A percentile compares a stretch with the other conserved stretches of the same genome.
Evolutionary conservation across 768 basidiomycete genomes (phyloP).

Genomic region (Pholiota molesta): DNA sequence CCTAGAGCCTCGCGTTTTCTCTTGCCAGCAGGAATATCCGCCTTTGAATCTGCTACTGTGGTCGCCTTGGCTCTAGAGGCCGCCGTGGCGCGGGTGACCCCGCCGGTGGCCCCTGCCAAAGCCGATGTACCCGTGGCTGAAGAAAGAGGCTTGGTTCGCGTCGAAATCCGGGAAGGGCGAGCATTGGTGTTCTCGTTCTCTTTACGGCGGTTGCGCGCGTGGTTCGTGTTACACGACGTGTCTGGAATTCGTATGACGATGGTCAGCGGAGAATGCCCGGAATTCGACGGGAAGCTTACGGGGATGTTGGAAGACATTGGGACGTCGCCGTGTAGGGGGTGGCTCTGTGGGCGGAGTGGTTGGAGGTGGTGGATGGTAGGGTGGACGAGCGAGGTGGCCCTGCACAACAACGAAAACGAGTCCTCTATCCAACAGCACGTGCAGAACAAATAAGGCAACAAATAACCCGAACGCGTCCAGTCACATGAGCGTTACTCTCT

Average conservation of each 20-base stretch:
- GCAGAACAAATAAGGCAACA: slow-evolving; percentile 31
- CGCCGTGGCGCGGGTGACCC: slow-evolving; percentile 53
- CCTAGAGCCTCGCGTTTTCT: slow-evolving; percentile 82
- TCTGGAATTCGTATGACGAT: slow-evolving; percentile 40
- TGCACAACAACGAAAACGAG: slow-evolving; percentile 25
- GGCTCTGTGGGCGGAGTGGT: slow-evolving; percentile 18
- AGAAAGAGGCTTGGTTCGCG: slow-evolving; percentile 63
- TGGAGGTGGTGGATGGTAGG: slow-evolving; percentile 20
- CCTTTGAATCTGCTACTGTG: slow-evolving; percentile 39
- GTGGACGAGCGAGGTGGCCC: slow-evolving; percentile 30
- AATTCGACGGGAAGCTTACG: slow-evolving; percentile 32
- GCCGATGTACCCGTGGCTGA: slow-evolving; percentile 42
- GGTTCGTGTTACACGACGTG: slow-evolving; percentile 69
- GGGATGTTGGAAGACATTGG: slow-evolving; percentile 52
- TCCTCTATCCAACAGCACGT: slow-evolving; percentile 47
- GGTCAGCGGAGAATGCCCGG: slow-evolving; percentile 15
- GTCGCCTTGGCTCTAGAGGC: slow-evolving; percentile 56
- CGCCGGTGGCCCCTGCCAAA: slow-evolving; percentile 34
- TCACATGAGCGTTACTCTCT: slow-evolving; percentile 36
- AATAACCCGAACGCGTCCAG: slow-evolving; percentile 37
- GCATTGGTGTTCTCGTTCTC: slow-evolving; percentile 79
- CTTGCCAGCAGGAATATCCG: slow-evolving; percentile 59
- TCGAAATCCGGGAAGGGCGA: slow-evolving; percentile 58
- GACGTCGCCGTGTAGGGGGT: slow-evolving; percentile 27
- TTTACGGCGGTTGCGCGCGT: slow-evolving; percentile 49